Base-by-base conservation (phyloP, 169 alveolate species). In the Babesia ovis region DNA sequence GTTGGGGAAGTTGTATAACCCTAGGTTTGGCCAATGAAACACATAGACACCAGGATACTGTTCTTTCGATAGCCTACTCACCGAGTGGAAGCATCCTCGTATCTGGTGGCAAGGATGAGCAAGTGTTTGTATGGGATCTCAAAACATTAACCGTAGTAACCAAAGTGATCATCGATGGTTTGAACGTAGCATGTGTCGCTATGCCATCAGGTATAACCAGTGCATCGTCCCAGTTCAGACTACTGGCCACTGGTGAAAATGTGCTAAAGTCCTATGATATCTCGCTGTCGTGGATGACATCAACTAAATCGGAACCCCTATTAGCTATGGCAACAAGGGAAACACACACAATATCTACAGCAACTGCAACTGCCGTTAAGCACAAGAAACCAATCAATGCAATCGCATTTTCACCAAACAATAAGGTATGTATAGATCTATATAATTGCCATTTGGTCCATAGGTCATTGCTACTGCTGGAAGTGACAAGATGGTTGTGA, bases 401-500 rank as follows among this genome's bases (percentile, higher is more conserved):
- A 29, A 31, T 81, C 25, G 84, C 85, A 4, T 45, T 71, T 34
- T 81, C 89, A 2, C 89, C 76, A 16, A 81, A 81, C 54, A 61
- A 69, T n/a, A 79, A 79, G 83, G 87, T 79, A 45, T 0, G 70
- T 22, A 20, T 18, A 23, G 2, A 39, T 22, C 12, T 32, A 25
- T 27, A 50, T 22, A 3, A 12, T n/a, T 18, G 4, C 22, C 18
- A 42, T 8, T 32, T 54, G 20, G 20, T 57, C 5, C 43, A 32
- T 22, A 74, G 76, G 31, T 74, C 32, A 48, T 67, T 22, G 82
- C 80, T 5, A 46, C 84, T 35, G 82, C 68, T 29, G 74, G 89
- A 8, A 59, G 76, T 42, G 89, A 81, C 81, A 81, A 81, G 53
- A 60, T 81, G 27, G 69, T 81, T n/a, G 85, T 66, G 20, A 41